Conservation (phyloP, 2,329 filamentous ascomycete genomes). For the Alternaria incomplexa region DNA sequence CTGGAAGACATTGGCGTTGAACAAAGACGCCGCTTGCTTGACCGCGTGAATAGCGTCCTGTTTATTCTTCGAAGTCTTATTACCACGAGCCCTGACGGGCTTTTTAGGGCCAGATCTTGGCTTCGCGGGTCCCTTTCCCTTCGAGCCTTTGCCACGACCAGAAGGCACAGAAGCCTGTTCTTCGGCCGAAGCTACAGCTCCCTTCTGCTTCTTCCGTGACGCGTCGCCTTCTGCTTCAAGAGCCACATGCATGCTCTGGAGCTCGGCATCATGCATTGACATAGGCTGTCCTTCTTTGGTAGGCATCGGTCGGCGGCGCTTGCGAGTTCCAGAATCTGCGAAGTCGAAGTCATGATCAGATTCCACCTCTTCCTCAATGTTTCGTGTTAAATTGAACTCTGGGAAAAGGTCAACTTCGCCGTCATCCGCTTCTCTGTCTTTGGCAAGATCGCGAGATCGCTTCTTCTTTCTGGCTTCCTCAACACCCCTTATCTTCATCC, state of each 20-base stretch:
- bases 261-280: slow-evolving; percentile 36
- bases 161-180: not conserved
- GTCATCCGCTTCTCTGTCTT: slow-evolving; percentile 13
- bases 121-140: slow-evolving; percentile 10
- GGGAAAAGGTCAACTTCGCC: slow-evolving; percentile 18
- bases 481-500: slow-evolving; percentile 28
- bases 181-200: not conserved
- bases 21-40: slow-evolving; percentile 30
- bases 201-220: slow-evolving; percentile 33
- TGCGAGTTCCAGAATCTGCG: slow-evolving; percentile 10
- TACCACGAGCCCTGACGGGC: not conserved
- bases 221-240: slow-evolving; percentile 30
- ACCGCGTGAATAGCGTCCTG: slow-evolving; percentile 20
- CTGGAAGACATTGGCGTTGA: slow-evolving; percentile 40
- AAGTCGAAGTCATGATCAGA: slow-evolving; percentile 7
- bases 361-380: slow-evolving; percentile 10
- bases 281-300: slow-evolving; percentile 10
- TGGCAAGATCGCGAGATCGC: slow-evolving; percentile 20
- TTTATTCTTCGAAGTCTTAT: slow-evolving; percentile 22
- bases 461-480: slow-evolving; percentile 29
- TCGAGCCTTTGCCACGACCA: slow-evolving; percentile 6
- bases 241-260: slow-evolving; percentile 37
- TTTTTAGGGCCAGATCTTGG: slow-evolving; percentile 4
- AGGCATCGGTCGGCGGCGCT: slow-evolving; percentile 22
- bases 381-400: not conserved